Evolutionary conservation across 2,329 filamentous ascomycete species (phyloP), one percentile per base, ranked within the genome.

Genomic region (Dactylellina parvicollis): DNA sequence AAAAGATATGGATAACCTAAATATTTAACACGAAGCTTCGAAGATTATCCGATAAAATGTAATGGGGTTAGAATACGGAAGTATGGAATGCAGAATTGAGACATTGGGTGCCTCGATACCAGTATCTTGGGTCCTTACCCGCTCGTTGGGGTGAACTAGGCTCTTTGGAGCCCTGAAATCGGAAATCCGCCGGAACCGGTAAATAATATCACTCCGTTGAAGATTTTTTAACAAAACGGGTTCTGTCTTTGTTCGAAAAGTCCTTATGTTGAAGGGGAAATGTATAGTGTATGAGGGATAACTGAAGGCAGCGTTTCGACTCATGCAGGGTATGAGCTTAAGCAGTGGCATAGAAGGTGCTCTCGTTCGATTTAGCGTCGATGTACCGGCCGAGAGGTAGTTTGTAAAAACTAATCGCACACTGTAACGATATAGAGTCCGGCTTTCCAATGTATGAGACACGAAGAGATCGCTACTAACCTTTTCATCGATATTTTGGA

Each of bases 51-150:
- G n/a, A n/a, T n/a, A n/a, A n/a, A n/a, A n/a, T n/a, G n/a, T n/a
- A n/a, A n/a, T n/a, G n/a, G n/a, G n/a, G n/a, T n/a, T n/a, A n/a
- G n/a, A n/a, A n/a, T n/a, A n/a, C n/a, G n/a, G n/a, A n/a, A n/a
- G n/a, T n/a, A 44, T 36, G 59, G 59, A 55, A 64, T 64, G 36
- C 3, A n/a, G 7, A 12, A 36, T 24, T 71, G 44, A 62, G 56
- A 71, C 57, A 62, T 40, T 34, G 16, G 12, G 10, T n/a, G 24
- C 26, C 66, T 71, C 66, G 57, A 64, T 71, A 71, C 66, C 66
- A 52, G 40, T 12, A 20, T 20, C 12, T 24, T 16, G 66, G 66
- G 50, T 16, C 38, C 56, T 40, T 64, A 71, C 66, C 66, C 66
- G 66, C 32, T 54, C 40, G 12, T 20, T 26, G 66, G 66, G 49